Base-by-base conservation (phyloP, 2,329 filamentous ascomycete genomes). In the Geosmithia flava region DNA sequence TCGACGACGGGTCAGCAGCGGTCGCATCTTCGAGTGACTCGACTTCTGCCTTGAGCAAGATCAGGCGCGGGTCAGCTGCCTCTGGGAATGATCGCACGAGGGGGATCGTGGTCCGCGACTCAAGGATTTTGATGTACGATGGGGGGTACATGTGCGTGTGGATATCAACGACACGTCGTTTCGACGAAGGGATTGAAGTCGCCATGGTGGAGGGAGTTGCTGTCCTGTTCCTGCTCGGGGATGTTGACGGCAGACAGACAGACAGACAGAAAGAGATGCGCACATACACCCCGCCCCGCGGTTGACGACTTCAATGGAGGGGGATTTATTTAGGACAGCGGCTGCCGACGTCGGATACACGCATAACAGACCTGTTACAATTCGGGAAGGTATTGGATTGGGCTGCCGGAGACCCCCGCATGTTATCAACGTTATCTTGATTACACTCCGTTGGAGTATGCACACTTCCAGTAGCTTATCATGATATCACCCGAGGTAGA, bases 71-170 rank as follows among this genome's bases (percentile, higher is more conserved):
- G 42, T 78, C 76, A 17, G 68, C 61, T 20, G 67, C 55, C 43
- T 68, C 76, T 50, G 70, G 71, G 56, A 87, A 87, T 17, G 71
- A 75, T 50, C 83, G 77, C 50, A 90, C 80, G 50, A 89, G 78
- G 33, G 86, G 86, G 52, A 90, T 85, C 20, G 69, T 70, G 44
- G 67, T 60, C 48, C 80, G 72, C 15, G 75, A 72, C 59, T 76
- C 70, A 50, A 83, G 76, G 50, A 83, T 74, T 51, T 69, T 59
- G 56, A 83, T 71, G 57, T 83, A 83, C 20, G 72, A 74, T 3
- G 79, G 78, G 16, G 80, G 78, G 61, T 83, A 84, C 74, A 84
- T 80, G 64, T 84, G 80, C 2, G 80, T 83, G 70, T 84, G 80
- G 59, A 83, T 74, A 64, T 84, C 80, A 49, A 83, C 80, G 47